Conservation (phyloP, 148 eudicot genomes). For the Pouteria glomerata region DNA sequence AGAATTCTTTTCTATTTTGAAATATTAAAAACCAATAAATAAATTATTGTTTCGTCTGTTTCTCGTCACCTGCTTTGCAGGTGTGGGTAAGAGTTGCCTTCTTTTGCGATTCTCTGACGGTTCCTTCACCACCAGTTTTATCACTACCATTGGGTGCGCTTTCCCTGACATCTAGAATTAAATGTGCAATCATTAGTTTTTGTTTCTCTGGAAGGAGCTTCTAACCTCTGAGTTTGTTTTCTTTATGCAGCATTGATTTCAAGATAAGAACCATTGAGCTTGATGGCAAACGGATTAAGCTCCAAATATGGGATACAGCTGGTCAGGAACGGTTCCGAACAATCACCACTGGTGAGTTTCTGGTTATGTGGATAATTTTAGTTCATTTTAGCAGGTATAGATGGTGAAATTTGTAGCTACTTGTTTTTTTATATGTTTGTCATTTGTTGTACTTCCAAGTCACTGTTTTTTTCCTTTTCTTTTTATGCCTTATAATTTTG, state of each 20-base stretch:
- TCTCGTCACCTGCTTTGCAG: constrained; percentile 30
- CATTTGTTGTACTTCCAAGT: background rate
- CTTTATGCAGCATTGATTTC: constrained; percentile 62
- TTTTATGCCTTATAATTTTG: background rate
- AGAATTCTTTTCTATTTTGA: background rate
- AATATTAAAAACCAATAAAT: background rate
- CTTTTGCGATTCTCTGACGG: constrained; percentile 97
- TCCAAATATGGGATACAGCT: constrained; percentile 93
- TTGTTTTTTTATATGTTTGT: background rate
- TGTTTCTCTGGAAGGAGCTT: background rate
- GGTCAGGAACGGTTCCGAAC: constrained; percentile 88
- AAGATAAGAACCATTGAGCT: constrained; percentile 88
- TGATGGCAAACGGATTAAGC: constrained; percentile 78
- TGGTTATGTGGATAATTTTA: background rate
- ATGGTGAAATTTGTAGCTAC: background rate
- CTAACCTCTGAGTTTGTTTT: constrained; percentile 2
- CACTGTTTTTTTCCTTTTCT: background rate
- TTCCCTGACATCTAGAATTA: background rate
- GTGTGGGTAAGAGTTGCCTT: constrained; percentile 98
- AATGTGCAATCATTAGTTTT: constrained; percentile 2
- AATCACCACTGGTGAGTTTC: constrained; percentile 62
- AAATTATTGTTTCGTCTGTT: constrained; percentile 1
- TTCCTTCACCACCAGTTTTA: constrained; percentile 90
- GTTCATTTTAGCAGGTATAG: background rate
- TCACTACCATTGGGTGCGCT: constrained; percentile 86